These are phyloP conservation scores for Paxillus rubicundulus DNA, from an alignment of 768 basidiomycete genomes.

Conservation along the genomic window DNA sequence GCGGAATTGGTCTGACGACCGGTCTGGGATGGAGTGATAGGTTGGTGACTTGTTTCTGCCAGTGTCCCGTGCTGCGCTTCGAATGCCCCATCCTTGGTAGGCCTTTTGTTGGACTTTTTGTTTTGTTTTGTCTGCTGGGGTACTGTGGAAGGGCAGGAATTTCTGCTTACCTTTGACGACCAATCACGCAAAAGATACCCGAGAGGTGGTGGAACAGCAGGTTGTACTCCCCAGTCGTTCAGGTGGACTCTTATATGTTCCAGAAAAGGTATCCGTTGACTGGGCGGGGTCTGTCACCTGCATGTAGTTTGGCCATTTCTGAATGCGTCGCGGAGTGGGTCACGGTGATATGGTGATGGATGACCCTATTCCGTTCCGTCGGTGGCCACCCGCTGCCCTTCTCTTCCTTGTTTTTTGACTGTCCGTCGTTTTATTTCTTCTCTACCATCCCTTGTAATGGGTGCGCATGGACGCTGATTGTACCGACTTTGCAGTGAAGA, in stretches of 20 bases:
- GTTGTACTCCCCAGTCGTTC: neutral
- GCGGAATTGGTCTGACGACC: constrained; percentile 68
- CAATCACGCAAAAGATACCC: no score
- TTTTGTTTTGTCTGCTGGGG: no score
- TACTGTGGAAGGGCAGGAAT: no score
- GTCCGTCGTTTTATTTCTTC: neutral
- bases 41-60: constrained; percentile 32
- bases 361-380: constrained; percentile 1
- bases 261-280: constrained; percentile 7
- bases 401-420: constrained; percentile 6
- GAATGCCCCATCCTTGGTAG: neutral
- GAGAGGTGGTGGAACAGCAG: neutral
- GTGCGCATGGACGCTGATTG: neutral
- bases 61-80: neutral
- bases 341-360: neutral
- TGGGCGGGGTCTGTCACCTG: neutral
- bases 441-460: neutral
- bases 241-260: constrained; percentile 8
- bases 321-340: neutral
- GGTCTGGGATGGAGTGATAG: constrained; percentile 77
- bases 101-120: no score
- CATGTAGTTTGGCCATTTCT: constrained; percentile 4
- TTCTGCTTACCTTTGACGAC: no score
- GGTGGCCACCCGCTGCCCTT: neutral
- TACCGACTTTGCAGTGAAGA: constrained; percentile 50